Evolutionary conservation across 768 basidiomycete species (phyloP).

Genomic region (Boletus huronensis): DNA sequence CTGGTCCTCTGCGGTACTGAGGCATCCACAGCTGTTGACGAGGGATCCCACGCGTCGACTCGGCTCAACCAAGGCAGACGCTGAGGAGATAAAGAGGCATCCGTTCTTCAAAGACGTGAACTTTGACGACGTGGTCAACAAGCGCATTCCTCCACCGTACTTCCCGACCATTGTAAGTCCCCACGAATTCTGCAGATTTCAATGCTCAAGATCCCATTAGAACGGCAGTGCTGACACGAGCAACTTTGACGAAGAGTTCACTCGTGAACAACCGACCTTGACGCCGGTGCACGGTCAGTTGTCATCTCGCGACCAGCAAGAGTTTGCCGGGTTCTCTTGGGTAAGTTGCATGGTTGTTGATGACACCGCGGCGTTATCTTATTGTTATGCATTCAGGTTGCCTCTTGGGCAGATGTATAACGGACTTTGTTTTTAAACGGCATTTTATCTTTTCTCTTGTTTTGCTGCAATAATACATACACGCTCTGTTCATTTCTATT

Average conservation of each 20-base stretch:
- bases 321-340: slow-evolving; percentile 98
- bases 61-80: slow-evolving; percentile 88
- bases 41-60: slow-evolving; percentile 89
- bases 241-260: slow-evolving; percentile 98
- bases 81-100: slow-evolving; percentile 95
- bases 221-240: slow-evolving; percentile 84
- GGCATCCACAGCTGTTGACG: slow-evolving; percentile 66
- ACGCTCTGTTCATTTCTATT: slow-evolving; percentile 23
- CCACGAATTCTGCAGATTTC: neutral
- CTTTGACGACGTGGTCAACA: slow-evolving; percentile 96
- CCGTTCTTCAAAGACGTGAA: slow-evolving; percentile 98
- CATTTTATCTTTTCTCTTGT: slow-evolving; percentile 29
- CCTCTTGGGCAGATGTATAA: slow-evolving; percentile 57
- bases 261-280: slow-evolving; percentile 91
- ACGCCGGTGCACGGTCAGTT: slow-evolving; percentile 96
- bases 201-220: slow-evolving; percentile 36
- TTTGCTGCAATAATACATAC: slow-evolving; percentile 34
- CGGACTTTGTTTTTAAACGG: slow-evolving; percentile 21
- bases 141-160: slow-evolving; percentile 96
- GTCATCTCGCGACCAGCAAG: slow-evolving; percentile 84
- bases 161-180: slow-evolving; percentile 87
- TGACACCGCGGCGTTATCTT: neutral
- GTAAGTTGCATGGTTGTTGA: slow-evolving; percentile 35
- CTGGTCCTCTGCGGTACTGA: slow-evolving; percentile 2
- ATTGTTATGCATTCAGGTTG: slow-evolving; percentile 25